Evolutionary conservation across 208 protist genomes (phyloP), one percentile per base, ranked within the genome.

Genomic region (Leishmania tropica): DNA sequence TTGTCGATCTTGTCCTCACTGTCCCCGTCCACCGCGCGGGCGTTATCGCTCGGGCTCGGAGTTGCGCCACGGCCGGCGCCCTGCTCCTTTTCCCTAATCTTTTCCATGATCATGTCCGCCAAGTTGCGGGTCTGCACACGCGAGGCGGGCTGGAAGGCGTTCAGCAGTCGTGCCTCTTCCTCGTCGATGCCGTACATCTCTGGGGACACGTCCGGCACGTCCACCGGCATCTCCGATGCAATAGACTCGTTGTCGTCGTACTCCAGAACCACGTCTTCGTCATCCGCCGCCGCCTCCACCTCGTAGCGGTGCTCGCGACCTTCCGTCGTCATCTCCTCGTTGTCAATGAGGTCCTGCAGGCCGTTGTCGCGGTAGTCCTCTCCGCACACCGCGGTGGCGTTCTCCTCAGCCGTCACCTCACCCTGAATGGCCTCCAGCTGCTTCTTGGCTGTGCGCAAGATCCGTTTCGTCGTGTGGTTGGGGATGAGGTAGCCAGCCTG

Each of bases 101-200:
- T 96, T 75, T 96, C 94, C 91, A 93, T 96, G 58, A 98, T 98
- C 83, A 98, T 94, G 72, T 97, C 96, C 0, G 94, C 96, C 78
- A 98, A 78, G 82, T 96, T 96, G 80, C 96, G 96, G 76, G 87
- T 96, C 85, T 96, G 94, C 86, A 97, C 90, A 37, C 85, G 88
- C 17, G 96, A 97, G 17, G 84, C 82, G 17, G 96, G 96, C 82
- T 95, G 93, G 68, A 98, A 97, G 84, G 95, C 92, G 80, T 96
- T 90, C 72, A 98, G 84, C 82, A 98, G 87, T 17, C 89, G 88
- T 42, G 92, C 93, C 84, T 98, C 94, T 85, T 97, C 96, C 53
- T 96, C 94, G 80, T 96, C 92, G 75, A 98, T 97, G 79, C 84
- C 93, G 87, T 95, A 98, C 82, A 95, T 89, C 73, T 91, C 87